Conservation (phyloP, 2,329 filamentous ascomycete species). For the Aspergillus arachidicola region DNA sequence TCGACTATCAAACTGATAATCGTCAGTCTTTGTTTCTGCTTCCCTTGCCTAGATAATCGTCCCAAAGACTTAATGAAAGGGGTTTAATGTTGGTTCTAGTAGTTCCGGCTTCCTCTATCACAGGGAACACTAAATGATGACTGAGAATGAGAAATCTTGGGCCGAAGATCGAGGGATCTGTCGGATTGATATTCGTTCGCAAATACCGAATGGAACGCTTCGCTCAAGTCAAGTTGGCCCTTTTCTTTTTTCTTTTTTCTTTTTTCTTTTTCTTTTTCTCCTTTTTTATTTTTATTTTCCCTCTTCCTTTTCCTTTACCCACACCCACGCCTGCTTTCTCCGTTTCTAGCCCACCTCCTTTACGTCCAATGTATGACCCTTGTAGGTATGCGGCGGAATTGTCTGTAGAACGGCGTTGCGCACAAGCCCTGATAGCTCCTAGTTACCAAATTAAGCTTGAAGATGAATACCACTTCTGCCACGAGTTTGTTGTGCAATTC, state of each 20-base stretch:
- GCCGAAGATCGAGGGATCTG: constrained; percentile 20
- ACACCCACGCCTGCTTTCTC: constrained; percentile 22
- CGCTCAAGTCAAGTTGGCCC: constrained; percentile 19
- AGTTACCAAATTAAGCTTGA: constrained; percentile 28
- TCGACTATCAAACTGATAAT: constrained; percentile 7
- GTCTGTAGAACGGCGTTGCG: constrained; percentile 28
- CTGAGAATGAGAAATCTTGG: constrained; percentile 4
- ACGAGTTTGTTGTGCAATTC: constrained; percentile 32
- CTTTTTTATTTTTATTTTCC: constrained; percentile 2
- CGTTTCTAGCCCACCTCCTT: constrained; percentile 27
- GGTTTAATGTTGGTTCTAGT: neutral
- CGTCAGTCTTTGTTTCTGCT: neutral
- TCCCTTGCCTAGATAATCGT: neutral
- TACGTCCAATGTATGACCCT: constrained; percentile 25
- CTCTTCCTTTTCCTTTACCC: constrained; percentile 4
- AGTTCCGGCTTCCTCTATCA: neutral
- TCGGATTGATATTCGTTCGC: constrained; percentile 30
- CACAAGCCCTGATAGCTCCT: constrained; percentile 25
- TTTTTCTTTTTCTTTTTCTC: neutral
- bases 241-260: constrained; percentile 6
- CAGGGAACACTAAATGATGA: neutral
- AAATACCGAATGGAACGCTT: constrained; percentile 19
- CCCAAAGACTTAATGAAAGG: neutral
- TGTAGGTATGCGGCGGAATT: constrained; percentile 26
- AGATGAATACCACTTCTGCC: constrained; percentile 28